Percentiles rank a stretch among this genome's conserved stretches.
Evolutionary conservation across 2,329 filamentous ascomycete genomes (phyloP).

Genomic region (Pseudogymnoascus sp.): DNA sequence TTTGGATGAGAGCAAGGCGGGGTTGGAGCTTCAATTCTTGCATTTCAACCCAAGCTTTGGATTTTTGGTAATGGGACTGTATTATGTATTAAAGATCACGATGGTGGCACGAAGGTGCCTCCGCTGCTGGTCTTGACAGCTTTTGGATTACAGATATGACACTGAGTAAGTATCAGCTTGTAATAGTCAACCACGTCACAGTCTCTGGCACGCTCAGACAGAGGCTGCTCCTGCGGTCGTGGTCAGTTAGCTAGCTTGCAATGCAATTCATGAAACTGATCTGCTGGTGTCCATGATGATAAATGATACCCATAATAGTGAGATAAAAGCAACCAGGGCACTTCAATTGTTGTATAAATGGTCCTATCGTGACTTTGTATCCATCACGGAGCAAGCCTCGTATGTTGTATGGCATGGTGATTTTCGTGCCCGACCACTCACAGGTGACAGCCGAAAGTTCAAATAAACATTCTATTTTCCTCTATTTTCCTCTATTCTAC

Average conservation of each 20-base stretch:
- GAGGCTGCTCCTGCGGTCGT: background rate
- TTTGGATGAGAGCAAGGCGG: conserved; percentile 8
- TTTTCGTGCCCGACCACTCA: background rate
- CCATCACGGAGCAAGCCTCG: background rate
- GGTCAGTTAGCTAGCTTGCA: conserved; percentile 6
- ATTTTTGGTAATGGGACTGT: conserved; percentile 6
- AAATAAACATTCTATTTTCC: background rate
- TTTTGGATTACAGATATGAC: conserved; percentile 8
- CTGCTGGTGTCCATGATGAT: background rate
- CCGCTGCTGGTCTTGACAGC: background rate
- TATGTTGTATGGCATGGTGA: background rate
- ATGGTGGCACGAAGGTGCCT: background rate
- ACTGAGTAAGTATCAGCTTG: conserved; percentile 4
- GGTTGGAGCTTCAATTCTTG: background rate
- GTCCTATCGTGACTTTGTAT: background rate
- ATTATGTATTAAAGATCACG: background rate
- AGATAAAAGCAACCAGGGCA: background rate
- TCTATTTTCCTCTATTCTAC: background rate
- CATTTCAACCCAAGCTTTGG: background rate
- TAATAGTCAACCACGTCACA: background rate
- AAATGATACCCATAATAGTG: background rate
- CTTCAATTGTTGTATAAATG: background rate
- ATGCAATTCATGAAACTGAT: conserved; percentile 8
- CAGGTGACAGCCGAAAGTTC: background rate
- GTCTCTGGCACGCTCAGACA: conserved; percentile 1